These are phyloP conservation scores for Microcyclosporella mali DNA, from an alignment of 2,329 filamentous ascomycete genomes.

Conservation along the genomic window DNA sequence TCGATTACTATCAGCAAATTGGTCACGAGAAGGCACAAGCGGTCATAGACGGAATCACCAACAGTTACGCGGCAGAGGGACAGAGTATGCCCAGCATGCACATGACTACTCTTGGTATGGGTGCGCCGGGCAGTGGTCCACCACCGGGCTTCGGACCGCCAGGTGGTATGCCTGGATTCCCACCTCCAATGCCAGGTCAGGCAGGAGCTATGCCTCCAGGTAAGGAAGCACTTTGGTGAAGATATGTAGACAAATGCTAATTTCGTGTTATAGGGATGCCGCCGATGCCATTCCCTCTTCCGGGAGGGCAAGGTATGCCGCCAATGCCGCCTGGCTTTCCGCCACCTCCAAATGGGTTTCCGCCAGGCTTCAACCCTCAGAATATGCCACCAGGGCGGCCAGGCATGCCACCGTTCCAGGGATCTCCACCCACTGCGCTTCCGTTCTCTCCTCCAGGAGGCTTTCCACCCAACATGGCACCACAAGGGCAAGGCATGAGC, in stretches of 20 bases:
- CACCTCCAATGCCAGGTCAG: constrained; percentile 22
- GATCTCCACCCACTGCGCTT: constrained; percentile 25
- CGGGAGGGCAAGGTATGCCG: constrained; percentile 23
- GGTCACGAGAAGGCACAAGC: constrained; percentile 97
- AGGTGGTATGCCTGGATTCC: constrained; percentile 28
- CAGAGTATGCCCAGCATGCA: constrained; percentile 70
- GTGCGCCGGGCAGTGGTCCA: constrained; percentile 16
- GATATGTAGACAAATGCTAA: background rate
- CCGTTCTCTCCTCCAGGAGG: constrained; percentile 23
- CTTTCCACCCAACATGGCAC: constrained; percentile 20
- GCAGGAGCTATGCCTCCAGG: constrained; percentile 20
- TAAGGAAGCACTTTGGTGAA: constrained; percentile 1
- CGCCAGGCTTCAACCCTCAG: constrained; percentile 30
- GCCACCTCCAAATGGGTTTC: constrained; percentile 33
- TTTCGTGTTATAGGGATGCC: constrained; percentile 15
- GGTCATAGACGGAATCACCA: constrained; percentile 96
- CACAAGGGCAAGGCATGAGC: constrained; percentile 7
- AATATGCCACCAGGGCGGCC: constrained; percentile 33
- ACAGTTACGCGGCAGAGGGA: constrained; percentile 89
- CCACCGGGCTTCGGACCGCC: constrained; percentile 21
- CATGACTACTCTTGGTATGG: constrained; percentile 51
- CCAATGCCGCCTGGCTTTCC: constrained; percentile 33
- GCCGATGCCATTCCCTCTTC: constrained; percentile 18
- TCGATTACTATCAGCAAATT: constrained; percentile 99
- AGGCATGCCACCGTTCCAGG: constrained; percentile 32